Conservation (phyloP, 768 basidiomycete species). For the Leccinum truebloodii region DNA sequence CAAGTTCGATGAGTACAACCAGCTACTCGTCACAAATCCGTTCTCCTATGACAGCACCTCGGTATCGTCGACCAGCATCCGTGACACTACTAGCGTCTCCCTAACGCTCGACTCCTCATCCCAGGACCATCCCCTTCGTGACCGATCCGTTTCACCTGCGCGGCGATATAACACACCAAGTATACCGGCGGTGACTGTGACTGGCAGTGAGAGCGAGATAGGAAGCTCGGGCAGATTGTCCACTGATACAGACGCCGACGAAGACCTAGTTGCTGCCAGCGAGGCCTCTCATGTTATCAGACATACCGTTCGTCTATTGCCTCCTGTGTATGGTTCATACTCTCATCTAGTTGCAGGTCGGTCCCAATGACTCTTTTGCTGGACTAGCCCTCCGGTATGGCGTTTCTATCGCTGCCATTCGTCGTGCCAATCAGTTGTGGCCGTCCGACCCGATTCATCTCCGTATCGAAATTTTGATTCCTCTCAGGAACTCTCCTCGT, state of each 20-base stretch:
- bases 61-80: neutral
- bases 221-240: conserved; percentile 1
- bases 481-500: conserved; percentile 31
- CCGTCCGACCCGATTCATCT: conserved; percentile 89
- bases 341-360: conserved; percentile 48
- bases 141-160: conserved; percentile 11
- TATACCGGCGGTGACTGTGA: neutral
- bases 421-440: conserved; percentile 92
- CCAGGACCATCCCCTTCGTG: conserved; percentile 19
- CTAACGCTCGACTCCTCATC: conserved; percentile 1
- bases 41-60: conserved; percentile 11
- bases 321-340: neutral
- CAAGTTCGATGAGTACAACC: conserved; percentile 24
- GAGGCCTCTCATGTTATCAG: conserved; percentile 4
- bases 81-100: neutral
- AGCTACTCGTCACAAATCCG: conserved; percentile 22
- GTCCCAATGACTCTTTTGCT: conserved; percentile 75
- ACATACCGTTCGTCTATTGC: conserved; percentile 22
- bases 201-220: conserved; percentile 3
- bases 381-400: conserved; percentile 91
- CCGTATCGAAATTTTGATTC: conserved; percentile 79
- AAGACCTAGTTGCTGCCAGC: neutral
- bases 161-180: neutral
- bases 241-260: neutral
- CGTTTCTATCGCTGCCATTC: conserved; percentile 77